Percentiles rank a stretch among this genome's conserved stretches.
These are phyloP conservation scores for Trichosporon faecale DNA, from an alignment of 1,284 basidiomycete species.

Conservation along the genomic window DNA sequence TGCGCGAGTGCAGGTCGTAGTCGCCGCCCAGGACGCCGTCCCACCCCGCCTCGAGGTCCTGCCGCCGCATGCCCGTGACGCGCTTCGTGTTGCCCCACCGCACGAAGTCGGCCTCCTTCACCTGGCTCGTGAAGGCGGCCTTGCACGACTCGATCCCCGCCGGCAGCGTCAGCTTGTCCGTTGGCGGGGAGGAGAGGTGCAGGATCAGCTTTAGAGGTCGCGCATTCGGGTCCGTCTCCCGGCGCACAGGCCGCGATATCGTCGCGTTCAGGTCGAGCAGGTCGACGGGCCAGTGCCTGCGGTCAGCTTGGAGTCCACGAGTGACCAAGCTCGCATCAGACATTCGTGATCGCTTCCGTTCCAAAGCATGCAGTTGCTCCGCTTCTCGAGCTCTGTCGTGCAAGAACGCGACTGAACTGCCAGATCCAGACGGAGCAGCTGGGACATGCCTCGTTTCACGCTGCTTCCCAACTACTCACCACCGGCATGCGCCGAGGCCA, in stretches of 20 bases:
- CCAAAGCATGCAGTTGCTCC: background rate
- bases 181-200: conserved; percentile 70
- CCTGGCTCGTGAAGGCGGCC: conserved; percentile 83
- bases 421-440: too few relatives aligned
- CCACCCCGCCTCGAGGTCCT: conserved; percentile 91
- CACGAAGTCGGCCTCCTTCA: conserved; percentile 93
- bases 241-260: conserved; percentile 32
- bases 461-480: conserved; percentile 60
- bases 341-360: background rate
- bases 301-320: too few relatives aligned
- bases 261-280: conserved; percentile 73
- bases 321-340: too few relatives aligned
- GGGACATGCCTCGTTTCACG: background rate
- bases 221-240: conserved; percentile 12
- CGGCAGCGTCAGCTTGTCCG: conserved; percentile 74
- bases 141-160: conserved; percentile 78
- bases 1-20: conserved; percentile 89
- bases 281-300: conserved; percentile 93
- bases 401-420: too few relatives aligned
- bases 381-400: background rate
- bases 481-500: conserved; percentile 57
- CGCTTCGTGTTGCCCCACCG: conserved; percentile 90
- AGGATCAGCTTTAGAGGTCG: conserved; percentile 71
- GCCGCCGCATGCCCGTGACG: conserved; percentile 80
- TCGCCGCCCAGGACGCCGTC: conserved; percentile 90